phyloP scores from a whole-genome alignment of 2,329 filamentous ascomycete species.

The Endoconidiophora polonica region DNA sequence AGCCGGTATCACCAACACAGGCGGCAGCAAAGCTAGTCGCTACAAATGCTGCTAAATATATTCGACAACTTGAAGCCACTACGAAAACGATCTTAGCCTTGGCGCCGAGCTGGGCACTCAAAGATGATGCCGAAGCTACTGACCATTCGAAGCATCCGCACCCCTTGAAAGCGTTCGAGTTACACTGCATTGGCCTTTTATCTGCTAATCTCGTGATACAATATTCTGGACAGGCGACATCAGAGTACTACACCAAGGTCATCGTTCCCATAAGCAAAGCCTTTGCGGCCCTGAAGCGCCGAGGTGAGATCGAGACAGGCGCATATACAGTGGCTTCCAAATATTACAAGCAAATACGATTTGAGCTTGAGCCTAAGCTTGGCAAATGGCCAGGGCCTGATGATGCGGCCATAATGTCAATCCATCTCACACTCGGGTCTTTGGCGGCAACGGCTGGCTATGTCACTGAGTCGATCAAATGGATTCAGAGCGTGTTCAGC shows the following conservation, averaged over 20 bases:
- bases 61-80: conserved; percentile 49
- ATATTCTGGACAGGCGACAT: conserved; percentile 2
- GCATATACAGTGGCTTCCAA: conserved; percentile 5
- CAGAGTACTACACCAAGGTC: conserved; percentile 11
- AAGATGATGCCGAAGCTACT: conserved; percentile 39
- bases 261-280: conserved; percentile 11
- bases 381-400: conserved; percentile 11
- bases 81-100: conserved; percentile 49
- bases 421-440: conserved; percentile 37
- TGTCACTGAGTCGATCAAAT: conserved; percentile 35
- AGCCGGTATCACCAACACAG: conserved; percentile 15
- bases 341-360: conserved; percentile 10
- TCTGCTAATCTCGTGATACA: conserved; percentile 11
- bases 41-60: conserved; percentile 32
- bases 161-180: conserved; percentile 40
- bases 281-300: conserved; percentile 10
- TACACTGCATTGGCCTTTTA: conserved; percentile 46
- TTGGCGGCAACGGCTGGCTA: conserved; percentile 29
- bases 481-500: conserved; percentile 32
- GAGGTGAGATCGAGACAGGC: conserved; percentile 9
- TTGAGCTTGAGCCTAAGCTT: conserved; percentile 11
- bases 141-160: conserved; percentile 38
- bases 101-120: conserved; percentile 47
- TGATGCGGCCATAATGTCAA: conserved; percentile 21
- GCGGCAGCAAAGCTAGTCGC: conserved; percentile 4